phyloP scores from a whole-genome alignment of 108 stramenopile species.

The Nitzschia sp. region DNA sequence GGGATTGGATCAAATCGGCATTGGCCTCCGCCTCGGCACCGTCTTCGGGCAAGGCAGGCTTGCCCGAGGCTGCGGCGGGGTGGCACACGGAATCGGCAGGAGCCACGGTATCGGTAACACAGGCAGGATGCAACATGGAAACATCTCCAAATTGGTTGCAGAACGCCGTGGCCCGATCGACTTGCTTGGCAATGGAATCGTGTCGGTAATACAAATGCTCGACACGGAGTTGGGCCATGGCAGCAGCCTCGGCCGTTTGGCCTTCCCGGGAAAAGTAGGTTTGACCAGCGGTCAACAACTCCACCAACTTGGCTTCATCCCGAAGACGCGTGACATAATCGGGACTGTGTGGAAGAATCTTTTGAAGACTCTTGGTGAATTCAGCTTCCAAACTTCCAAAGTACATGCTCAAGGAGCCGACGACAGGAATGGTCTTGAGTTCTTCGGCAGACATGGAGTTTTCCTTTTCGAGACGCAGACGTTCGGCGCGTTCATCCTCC shows the following conservation, averaged over 20 bases:
- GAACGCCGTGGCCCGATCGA: conserved; percentile 78
- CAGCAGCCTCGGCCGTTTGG: conserved; percentile 67
- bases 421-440: conserved; percentile 76
- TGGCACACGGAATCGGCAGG: conserved; percentile 39
- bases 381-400: conserved; percentile 90
- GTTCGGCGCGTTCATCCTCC: conserved; percentile 79
- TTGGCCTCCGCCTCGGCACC: conserved; percentile 15
- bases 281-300: conserved; percentile 70
- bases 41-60: conserved; percentile 48
- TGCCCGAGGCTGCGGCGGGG: conserved; percentile 72
- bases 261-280: conserved; percentile 82
- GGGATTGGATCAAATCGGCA: conserved; percentile 51
- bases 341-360: conserved; percentile 87
- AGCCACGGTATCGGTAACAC: conserved; percentile 46
- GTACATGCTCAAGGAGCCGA: conserved; percentile 85
- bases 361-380: conserved; percentile 93
- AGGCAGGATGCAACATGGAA: conserved; percentile 80
- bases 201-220: conserved; percentile 98
- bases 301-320: conserved; percentile 87
- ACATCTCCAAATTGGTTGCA: conserved; percentile 62
- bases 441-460: conserved; percentile 73
- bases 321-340: conserved; percentile 90
- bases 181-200: conserved; percentile 86
- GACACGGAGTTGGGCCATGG: conserved; percentile 69
- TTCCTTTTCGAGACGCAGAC: conserved; percentile 80